Conservation (phyloP, 2,329 filamentous ascomycete species). For the Aureobasidium subglaciale region DNA sequence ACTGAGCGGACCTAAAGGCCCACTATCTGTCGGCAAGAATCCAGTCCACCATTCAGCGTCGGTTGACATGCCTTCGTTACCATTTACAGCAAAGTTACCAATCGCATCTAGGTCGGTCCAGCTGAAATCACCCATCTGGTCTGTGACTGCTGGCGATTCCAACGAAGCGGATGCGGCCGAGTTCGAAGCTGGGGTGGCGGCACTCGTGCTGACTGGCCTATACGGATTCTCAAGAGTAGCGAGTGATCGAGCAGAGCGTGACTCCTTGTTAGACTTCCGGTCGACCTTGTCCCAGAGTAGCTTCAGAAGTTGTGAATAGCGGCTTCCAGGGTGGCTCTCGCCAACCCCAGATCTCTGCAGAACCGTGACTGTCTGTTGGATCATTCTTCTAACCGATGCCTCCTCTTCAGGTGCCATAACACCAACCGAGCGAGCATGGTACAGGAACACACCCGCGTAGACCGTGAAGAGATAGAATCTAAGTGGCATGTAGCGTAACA, state of each 20-base stretch:
- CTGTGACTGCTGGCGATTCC: slow-evolving; percentile 34
- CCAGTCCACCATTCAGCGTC: slow-evolving; percentile 31
- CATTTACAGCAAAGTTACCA: slow-evolving; percentile 42
- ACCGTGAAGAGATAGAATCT: slow-evolving; percentile 44
- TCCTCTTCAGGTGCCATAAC: slow-evolving; percentile 43
- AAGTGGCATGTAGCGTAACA: slow-evolving; percentile 42
- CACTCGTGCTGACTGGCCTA: slow-evolving; percentile 33
- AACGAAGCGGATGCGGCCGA: slow-evolving; percentile 19
- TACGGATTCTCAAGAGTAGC: slow-evolving; percentile 31
- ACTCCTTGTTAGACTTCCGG: slow-evolving; percentile 24
- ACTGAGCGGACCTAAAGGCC: slow-evolving; percentile 27
- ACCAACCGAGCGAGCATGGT: slow-evolving; percentile 41
- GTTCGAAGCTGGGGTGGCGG: slow-evolving; percentile 25
- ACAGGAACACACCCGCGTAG: slow-evolving; percentile 43
- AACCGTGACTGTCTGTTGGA: slow-evolving; percentile 39
- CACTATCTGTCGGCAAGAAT: slow-evolving; percentile 30
- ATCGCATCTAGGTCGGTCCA: slow-evolving; percentile 44
- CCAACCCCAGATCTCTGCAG: slow-evolving; percentile 39
- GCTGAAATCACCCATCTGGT: slow-evolving; percentile 42
- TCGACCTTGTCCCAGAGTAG: slow-evolving; percentile 43
- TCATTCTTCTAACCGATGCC: slow-evolving; percentile 39
- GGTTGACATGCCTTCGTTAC: slow-evolving; percentile 26
- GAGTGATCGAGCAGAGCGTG: slow-evolving; percentile 10
- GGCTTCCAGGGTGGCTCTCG: slow-evolving; percentile 39
- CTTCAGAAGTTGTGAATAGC: slow-evolving; percentile 41